Percentiles rank a stretch among this genome's conserved stretches.
Evolutionary conservation across 768 basidiomycete species (phyloP).

Genomic region (Lentinus brumalis): DNA sequence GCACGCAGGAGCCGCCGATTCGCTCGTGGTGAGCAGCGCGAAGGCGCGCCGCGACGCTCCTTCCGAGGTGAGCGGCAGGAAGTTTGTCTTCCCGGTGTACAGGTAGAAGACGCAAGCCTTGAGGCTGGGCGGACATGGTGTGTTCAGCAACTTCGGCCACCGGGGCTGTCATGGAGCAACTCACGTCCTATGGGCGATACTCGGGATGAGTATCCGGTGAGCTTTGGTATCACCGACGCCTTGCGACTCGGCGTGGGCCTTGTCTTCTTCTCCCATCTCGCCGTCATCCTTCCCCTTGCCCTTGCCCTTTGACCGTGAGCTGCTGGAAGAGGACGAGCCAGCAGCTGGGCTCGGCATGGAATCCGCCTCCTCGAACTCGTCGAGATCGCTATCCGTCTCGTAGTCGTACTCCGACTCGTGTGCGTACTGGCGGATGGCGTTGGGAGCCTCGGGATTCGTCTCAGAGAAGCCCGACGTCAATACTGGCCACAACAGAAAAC

Average conservation of each 20-base stretch:
- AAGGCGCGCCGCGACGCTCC: conserved; percentile 1
- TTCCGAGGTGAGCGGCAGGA: conserved; percentile 34
- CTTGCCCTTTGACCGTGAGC: background rate
- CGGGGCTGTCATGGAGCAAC: background rate
- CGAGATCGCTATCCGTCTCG: conserved; percentile 27
- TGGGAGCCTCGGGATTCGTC: background rate
- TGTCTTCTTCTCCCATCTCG: no score
- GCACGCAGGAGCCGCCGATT: conserved; percentile 11
- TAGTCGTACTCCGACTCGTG: conserved; percentile 24
- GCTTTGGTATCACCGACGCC: background rate
- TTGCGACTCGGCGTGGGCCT: background rate
- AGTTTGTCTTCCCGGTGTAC: conserved; percentile 37
- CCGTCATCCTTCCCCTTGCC: background rate
- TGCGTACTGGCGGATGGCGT: background rate
- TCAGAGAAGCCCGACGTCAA: conserved; percentile 23
- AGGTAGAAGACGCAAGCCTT: conserved; percentile 42
- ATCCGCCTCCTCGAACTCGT: conserved; percentile 17
- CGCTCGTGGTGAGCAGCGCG: background rate
- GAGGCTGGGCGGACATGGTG: conserved; percentile 33
- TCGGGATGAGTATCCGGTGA: conserved; percentile 17
- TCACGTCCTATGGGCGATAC: conserved; percentile 24
- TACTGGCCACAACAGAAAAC: conserved; percentile 4
- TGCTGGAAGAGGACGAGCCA: background rate
- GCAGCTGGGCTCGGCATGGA: background rate
- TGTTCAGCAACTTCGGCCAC: background rate